These are phyloP conservation scores for Cochlearia excelsa DNA, from an alignment of 345 rosid genomes.

Conservation along the genomic window DNA sequence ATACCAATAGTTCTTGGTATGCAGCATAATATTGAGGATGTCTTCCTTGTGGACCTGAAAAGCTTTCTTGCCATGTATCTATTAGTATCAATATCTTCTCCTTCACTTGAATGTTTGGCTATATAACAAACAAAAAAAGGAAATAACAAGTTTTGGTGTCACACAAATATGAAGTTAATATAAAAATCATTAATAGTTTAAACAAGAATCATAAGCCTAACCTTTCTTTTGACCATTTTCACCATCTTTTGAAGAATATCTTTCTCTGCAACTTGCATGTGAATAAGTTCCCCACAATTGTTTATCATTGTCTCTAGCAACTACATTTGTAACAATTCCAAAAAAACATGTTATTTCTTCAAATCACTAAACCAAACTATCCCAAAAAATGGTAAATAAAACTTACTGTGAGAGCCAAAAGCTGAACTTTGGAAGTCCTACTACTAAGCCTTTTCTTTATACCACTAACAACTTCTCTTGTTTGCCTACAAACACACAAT, in stretches of 20 bases:
- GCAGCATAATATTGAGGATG: slow-evolving; percentile 97
- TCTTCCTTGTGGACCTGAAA: slow-evolving; percentile 91
- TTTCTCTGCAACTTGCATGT: slow-evolving; percentile 96
- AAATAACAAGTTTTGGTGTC: slow-evolving; percentile 27
- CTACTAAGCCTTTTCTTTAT: slow-evolving; percentile 85
- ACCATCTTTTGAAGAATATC: slow-evolving; percentile 94
- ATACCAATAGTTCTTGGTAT: slow-evolving; percentile 94
- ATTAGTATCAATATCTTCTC: slow-evolving; percentile 88
- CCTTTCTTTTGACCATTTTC: slow-evolving; percentile 85
- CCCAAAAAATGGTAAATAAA: background rate
- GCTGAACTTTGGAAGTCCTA: slow-evolving; percentile 85
- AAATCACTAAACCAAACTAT: slow-evolving; percentile 6
- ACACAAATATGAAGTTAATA: slow-evolving; percentile 24
- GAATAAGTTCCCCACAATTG: slow-evolving; percentile 97
- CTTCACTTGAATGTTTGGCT: slow-evolving; percentile 84
- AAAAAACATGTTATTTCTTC: background rate
- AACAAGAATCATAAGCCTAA: slow-evolving; percentile 33
- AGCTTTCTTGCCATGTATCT: slow-evolving; percentile 99
- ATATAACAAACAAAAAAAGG: slow-evolving; percentile 31
- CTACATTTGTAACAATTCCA: slow-evolving; percentile 42
- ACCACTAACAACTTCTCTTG: slow-evolving; percentile 93
- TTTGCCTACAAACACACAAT: slow-evolving; percentile 58
- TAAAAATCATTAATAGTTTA: background rate
- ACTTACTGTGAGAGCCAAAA: slow-evolving; percentile 92
- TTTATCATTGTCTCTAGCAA: slow-evolving; percentile 87